Evolutionary conservation across 2,329 filamentous ascomycete genomes (phyloP).

Genomic region (Rasamsonia emersonii): DNA sequence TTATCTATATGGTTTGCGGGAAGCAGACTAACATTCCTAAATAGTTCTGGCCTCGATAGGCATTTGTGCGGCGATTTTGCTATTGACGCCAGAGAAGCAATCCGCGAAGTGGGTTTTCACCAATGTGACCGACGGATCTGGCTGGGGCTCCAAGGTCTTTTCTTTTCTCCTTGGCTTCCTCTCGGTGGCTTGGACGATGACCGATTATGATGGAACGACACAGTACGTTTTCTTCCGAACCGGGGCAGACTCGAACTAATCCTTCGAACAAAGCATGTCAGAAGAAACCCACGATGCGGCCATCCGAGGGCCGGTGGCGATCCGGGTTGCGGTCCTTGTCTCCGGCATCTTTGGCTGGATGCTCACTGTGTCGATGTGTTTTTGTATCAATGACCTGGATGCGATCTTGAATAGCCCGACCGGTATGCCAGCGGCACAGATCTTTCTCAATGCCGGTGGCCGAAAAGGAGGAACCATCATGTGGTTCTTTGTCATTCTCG

Average conservation of each 20-base stretch:
- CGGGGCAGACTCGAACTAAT: slow-evolving; percentile 12
- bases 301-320: slow-evolving; percentile 51
- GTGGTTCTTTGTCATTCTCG: slow-evolving; percentile 55
- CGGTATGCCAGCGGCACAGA: slow-evolving; percentile 51
- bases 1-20: slow-evolving; percentile 2
- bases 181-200: slow-evolving; percentile 49
- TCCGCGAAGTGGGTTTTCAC: slow-evolving; percentile 53
- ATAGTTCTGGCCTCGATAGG: slow-evolving; percentile 49
- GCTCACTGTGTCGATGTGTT: slow-evolving; percentile 55
- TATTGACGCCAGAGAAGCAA: slow-evolving; percentile 52
- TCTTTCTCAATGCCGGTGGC: slow-evolving; percentile 53
- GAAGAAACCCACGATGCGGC: slow-evolving; percentile 59
- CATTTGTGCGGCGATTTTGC: slow-evolving; percentile 51
- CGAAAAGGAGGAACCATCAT: slow-evolving; percentile 48
- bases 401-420: slow-evolving; percentile 49
- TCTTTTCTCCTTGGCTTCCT: slow-evolving; percentile 53
- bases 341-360: slow-evolving; percentile 55
- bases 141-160: slow-evolving; percentile 53
- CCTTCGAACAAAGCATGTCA: slow-evolving; percentile 43
- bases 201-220: slow-evolving; percentile 59
- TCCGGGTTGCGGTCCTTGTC: slow-evolving; percentile 50
- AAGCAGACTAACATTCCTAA: background rate
- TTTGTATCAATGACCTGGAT: slow-evolving; percentile 52
- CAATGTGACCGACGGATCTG: slow-evolving; percentile 53
- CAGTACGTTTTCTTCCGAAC: slow-evolving; percentile 37